Conservation (phyloP, 805 yeast species). For the Alloascoidea africana region DNA sequence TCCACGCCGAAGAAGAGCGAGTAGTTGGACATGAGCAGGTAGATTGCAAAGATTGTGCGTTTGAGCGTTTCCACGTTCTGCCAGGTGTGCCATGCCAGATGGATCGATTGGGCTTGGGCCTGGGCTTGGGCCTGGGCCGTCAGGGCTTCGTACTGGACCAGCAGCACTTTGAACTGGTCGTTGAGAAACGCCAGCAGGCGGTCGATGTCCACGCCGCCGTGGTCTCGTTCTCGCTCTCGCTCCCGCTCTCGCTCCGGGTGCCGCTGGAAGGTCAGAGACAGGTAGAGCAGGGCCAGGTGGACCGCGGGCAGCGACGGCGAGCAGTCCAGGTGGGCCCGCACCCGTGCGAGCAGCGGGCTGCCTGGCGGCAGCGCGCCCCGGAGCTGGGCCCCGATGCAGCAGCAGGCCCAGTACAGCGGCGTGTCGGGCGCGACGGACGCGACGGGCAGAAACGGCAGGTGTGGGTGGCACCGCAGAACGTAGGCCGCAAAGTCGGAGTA, state of each 20-base stretch:
- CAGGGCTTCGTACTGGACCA: not conserved
- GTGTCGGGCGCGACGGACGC: not conserved
- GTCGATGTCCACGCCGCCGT: too few species aligned
- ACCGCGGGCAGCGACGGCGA: not conserved
- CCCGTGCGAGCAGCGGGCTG: too few species aligned
- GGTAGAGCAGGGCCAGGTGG: not conserved
- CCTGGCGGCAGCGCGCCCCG: too few species aligned
- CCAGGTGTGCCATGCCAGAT: not conserved
- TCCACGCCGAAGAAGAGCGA: not conserved
- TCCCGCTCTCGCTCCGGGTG: too few species aligned
- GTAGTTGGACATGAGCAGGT: not conserved
- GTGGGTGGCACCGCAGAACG: not conserved
- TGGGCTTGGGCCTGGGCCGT: not conserved
- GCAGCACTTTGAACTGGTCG: not conserved
- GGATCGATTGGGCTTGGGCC: not conserved
- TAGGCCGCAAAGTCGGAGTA: slow-evolving; percentile 1
- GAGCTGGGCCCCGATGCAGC: too few species aligned
- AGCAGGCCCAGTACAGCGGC: not conserved
- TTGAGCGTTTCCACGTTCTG: not conserved
- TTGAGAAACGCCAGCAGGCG: not conserved
- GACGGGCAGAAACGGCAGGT: not conserved
- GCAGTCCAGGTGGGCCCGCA: not conserved
- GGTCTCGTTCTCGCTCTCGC: too few species aligned
- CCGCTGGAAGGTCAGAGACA: not conserved
- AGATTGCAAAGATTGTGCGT: not conserved